Conservation (phyloP, 1,139 yeast genomes). For the Sugiyamaella novakii region DNA sequence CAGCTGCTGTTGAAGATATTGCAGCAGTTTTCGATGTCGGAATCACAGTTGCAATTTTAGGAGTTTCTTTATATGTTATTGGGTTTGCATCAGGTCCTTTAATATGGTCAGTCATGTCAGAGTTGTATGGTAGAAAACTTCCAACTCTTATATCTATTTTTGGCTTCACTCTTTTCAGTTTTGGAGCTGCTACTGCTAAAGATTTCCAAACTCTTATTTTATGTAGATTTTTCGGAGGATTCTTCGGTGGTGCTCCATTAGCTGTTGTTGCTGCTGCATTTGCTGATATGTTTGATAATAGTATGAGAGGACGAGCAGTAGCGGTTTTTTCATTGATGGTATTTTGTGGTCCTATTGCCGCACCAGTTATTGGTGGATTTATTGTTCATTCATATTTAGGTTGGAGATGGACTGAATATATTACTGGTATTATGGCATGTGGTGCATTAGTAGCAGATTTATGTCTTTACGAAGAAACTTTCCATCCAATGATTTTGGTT, state of each 20-base stretch:
- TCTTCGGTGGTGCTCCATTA: constrained; percentile 76
- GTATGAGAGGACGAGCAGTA: constrained; percentile 67
- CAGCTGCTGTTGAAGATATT: constrained; percentile 42
- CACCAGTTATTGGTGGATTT: constrained; percentile 54
- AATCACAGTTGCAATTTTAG: constrained; percentile 46
- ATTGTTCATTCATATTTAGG: constrained; percentile 45
- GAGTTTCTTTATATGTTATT: constrained; percentile 69
- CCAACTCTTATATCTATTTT: constrained; percentile 58
- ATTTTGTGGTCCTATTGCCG: constrained; percentile 73
- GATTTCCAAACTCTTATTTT: constrained; percentile 71
- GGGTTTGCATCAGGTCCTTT: constrained; percentile 87
- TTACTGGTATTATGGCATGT: constrained; percentile 54
- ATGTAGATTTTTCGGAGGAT: constrained; percentile 75
- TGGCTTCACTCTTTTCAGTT: constrained; percentile 60
- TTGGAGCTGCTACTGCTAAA: constrained; percentile 73
- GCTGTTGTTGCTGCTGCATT: constrained; percentile 83
- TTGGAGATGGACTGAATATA: constrained; percentile 63
- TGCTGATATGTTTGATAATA: constrained; percentile 70
- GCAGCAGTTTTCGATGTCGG: constrained; percentile 38
- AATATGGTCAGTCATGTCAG: constrained; percentile 80
- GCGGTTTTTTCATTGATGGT: constrained; percentile 66
- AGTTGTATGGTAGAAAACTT: constrained; percentile 67
- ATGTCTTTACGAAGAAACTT: constrained; percentile 52
- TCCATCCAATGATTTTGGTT: constrained; percentile 48
- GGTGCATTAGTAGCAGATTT: constrained; percentile 41